Base-by-base conservation (phyloP, 2,329 filamentous ascomycete species). In the Colletotrichum lupini region DNA sequence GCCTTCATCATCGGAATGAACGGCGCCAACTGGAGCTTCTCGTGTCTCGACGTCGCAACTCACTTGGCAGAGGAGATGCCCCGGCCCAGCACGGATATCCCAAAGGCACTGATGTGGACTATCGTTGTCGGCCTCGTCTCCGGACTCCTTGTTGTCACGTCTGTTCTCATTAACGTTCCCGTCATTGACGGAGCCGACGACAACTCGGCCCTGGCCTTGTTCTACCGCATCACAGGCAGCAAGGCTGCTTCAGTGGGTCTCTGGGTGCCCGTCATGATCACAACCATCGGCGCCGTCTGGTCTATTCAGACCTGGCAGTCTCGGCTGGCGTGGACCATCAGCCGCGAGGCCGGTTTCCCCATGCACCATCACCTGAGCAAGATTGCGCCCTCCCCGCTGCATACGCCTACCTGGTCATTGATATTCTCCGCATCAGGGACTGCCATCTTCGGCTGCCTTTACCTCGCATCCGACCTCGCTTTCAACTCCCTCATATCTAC, bases 11-110 rank as follows among this genome's bases (percentile, higher is more conserved):
- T 79, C 26, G 79, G 78, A 16, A 76, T 80, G 64, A 78, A 77
- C 35, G 78, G 78, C 0, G 75, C 77, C 56, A 79, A 80, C 61
- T 80, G 79, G 79, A 79, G 77, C 62, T 78, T 80, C 24, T 79
- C 77, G 1, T 80, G 78, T 55, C 76, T 80, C 22, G 79, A 80
- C 22, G 77, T 78, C 12, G 75, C 76, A 14, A 78, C 77, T 9
- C 42, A 49, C 42, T 3, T 49, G 19, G 42, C 42, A 22, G 42
- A 49, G 42, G 42, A 49, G 42, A 49, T 49, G 42, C 42, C 42
- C 42, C 42, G 42, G 3, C 42, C 42, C 8, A 49, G 42, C 42
- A 49, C 42, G 7, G 42, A 49, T 49, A 49, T 49, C 8, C 42
- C 42, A 49, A 49, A 49, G 5, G 42, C 42, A 9, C 19, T 49